Base-by-base conservation (phyloP, 2,329 filamentous ascomycete genomes). In the Pezicula rhizophila region DNA sequence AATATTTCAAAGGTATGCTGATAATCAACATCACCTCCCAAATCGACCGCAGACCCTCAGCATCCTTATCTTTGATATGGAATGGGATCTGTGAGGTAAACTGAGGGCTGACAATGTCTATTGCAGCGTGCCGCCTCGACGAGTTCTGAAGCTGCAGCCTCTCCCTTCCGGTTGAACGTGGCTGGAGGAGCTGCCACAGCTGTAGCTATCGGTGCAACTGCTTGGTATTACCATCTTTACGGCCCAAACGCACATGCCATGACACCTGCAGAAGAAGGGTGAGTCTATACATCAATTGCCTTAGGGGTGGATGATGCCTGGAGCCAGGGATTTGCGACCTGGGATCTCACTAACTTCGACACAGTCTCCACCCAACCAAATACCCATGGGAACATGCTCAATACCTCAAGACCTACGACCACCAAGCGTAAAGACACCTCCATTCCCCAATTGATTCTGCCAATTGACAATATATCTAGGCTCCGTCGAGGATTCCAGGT, bases 401-500 rank as follows among this genome's bases (percentile, higher is more conserved):
- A 74, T 90, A 85, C 80, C 77, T 83, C 72, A 96, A 95, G 81
- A 96, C 93, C 61, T 99, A 92, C 70, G 93, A 99, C 67, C 92
- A 97, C 75, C 85, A 87, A 74, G 85, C 90, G 88, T 96, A 85
- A 85, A 89, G 76, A 58, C 37, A 18, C 31, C 23, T 12, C 51
- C 45, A 46, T 39, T 49, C 33, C 45, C 48, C 46, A 28, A 41
- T 33, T 25, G 42, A 52, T 46, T 52, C 54, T 40, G 52, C 58
- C 47, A 51, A 55, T 50, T 57, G 38, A 62, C 50, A 57, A 49
- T 52, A 54, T 57, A 57, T n/a, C n/a, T 58, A 96, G 91, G 64
- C 90, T 99, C 60, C 93, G 93, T 71, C 91, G 93, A 77, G 93
- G 93, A 74, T 99, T 97, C 84, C 91, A 96, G 76, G 93, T 99